Percentiles rank a stretch among this genome's conserved stretches.
These are phyloP conservation scores for Paramecium sonneborni DNA, from an alignment of 73 alveolate species.

Conservation along the genomic window DNA sequence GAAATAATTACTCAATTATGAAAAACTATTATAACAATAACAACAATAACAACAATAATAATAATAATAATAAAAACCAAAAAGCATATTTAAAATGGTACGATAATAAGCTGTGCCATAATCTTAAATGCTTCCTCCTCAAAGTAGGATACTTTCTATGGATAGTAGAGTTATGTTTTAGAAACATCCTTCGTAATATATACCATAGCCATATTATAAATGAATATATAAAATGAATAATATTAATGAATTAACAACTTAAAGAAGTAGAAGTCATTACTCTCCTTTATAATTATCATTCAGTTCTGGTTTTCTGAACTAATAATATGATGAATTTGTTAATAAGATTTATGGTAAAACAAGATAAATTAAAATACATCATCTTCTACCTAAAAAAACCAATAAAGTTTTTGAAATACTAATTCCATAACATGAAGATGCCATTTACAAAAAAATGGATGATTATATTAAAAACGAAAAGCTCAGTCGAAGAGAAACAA, in stretches of 20 bases:
- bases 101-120: slow-evolving; percentile 11
- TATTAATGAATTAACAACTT: not conserved
- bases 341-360: not conserved
- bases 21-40: not conserved
- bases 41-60: not conserved
- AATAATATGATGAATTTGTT: not conserved
- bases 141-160: not conserved
- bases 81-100: slow-evolving; percentile 11
- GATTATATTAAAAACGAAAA: slow-evolving; percentile 6
- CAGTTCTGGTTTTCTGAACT: not conserved
- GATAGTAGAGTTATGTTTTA: not conserved
- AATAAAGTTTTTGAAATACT: not conserved
- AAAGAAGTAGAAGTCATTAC: not conserved
- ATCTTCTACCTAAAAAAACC: not conserved
- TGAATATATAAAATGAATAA: slow-evolving; percentile 2
- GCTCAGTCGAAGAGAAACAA: not conserved
- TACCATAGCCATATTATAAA: not conserved
- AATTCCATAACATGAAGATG: not conserved
- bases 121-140: not conserved
- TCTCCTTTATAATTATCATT: not conserved
- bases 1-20: slow-evolving; percentile 3
- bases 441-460: slow-evolving; percentile 17
- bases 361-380: not conserved
- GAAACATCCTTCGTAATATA: not conserved
- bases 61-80: not conserved